Base-by-base conservation (phyloP, 805 yeast species). In the Schizosaccharomyces octosporus region DNA sequence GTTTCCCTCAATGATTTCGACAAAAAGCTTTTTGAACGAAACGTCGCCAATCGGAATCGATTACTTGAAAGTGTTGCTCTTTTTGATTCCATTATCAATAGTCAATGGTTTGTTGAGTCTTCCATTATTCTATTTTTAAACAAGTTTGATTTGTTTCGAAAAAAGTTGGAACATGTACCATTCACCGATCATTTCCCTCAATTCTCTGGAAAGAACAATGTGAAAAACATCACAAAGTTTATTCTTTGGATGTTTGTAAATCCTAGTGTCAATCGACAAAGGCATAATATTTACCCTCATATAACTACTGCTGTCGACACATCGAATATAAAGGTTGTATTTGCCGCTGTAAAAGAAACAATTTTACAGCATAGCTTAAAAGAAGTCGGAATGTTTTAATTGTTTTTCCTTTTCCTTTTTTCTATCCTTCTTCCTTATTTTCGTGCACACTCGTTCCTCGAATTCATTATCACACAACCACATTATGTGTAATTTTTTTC, bases 1-100 rank as follows among this genome's bases (percentile, higher is more conserved):
- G 95, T 88, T 27, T 88, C 97, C 0, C 72, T 89, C 61, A 82
- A 90, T 1, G 97, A 89, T 69, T 89, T 89, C 69, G 96, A 89
- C 70, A 96, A 88, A 72, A 83, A 80, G 2, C 72, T 89, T 63
- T 72, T 86, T 63, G 97, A 87, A 71, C 88, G 85, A 51, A 32
- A 61, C 42, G 17, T 24, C 24, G n/a, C 21, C n/a, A 66, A 70
- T 64, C 87, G 85, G 69, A 51, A 51, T n/a, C 76, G 95, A 67
- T 75, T 87, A 68, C 86, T 84, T 66, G 95, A 87, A 72, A 83
- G 94, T 2, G 73, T 89, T 65, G 82, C 85, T 3, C 75, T 89
- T 60, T 89, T 89, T 66, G 96, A 88, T 68, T 85, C 94, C 0
- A 89, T 89, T 59, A 88, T 87, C 54, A 89, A 89, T 71, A 85